A percentile compares a stretch with the other conserved stretches of the same genome.
phyloP scores from a whole-genome alignment of 148 eudicot species.

The Vaccinium darrowii region DNA sequence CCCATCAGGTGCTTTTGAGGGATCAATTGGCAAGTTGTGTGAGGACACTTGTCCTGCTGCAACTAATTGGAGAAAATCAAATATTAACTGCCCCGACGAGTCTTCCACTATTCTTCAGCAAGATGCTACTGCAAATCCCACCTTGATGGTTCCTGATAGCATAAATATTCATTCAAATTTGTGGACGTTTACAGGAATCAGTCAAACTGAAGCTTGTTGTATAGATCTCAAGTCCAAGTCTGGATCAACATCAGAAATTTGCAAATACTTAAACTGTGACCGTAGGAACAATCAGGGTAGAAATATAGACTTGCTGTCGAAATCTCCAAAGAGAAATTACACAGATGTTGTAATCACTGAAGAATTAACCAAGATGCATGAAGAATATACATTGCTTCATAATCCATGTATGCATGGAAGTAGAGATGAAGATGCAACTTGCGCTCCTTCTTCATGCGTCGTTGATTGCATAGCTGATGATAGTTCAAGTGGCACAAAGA shows the following conservation, averaged over 20 bases:
- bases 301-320: not conserved
- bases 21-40: not conserved
- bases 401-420: constrained; percentile 7
- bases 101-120: not conserved
- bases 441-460: constrained; percentile 20
- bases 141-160: not conserved
- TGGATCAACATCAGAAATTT: not conserved
- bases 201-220: constrained; percentile 8
- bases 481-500: constrained; percentile 29
- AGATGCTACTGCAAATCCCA: constrained; percentile 1
- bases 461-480: constrained; percentile 26
- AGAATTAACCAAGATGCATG: constrained; percentile 10
- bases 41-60: not conserved
- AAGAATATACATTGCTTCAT: not conserved
- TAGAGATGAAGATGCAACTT: constrained; percentile 18
- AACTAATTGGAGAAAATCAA: not conserved
- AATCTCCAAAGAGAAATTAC: constrained; percentile 1
- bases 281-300: not conserved
- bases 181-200: not conserved
- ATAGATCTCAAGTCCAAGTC: not conserved
- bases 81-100: not conserved
- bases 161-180: not conserved
- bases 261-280: not conserved
- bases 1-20: constrained; percentile 10
- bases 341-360: not conserved